phyloP scores from a whole-genome alignment of 495 filamentous ascomycete genomes.

The Trichoderma gamsii region DNA sequence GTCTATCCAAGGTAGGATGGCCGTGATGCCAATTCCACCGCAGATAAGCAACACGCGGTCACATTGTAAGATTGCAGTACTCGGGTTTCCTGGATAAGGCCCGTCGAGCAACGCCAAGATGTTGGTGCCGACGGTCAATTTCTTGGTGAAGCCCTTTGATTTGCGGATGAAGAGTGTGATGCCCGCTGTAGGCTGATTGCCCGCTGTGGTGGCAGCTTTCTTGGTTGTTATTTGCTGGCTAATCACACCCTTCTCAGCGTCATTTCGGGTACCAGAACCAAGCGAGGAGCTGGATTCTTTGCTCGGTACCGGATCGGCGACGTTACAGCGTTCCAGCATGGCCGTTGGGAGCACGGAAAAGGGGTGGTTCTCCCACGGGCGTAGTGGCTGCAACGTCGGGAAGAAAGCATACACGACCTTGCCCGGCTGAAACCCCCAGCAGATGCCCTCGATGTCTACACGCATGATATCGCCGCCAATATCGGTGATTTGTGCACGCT shows the following conservation, averaged over 20 bases:
- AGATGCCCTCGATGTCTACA: constrained; percentile 31
- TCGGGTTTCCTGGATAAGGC: constrained; percentile 23
- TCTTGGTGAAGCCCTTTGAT: constrained; percentile 26
- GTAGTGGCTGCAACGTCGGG: constrained; percentile 32
- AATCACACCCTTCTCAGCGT: neutral
- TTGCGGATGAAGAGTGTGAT: constrained; percentile 30
- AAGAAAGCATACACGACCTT: constrained; percentile 40
- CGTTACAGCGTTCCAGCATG: constrained; percentile 16
- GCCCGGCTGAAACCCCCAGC: constrained; percentile 26
- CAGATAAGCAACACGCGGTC: constrained; percentile 37
- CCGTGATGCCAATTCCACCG: constrained; percentile 42
- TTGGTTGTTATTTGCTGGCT: neutral
- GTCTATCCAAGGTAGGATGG: constrained; percentile 24
- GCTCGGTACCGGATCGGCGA: too few species aligned
- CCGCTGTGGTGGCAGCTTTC: neutral
- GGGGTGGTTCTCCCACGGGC: constrained; percentile 47
- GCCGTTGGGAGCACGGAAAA: constrained; percentile 36
- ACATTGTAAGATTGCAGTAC: constrained; percentile 17
- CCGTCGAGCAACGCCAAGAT: constrained; percentile 31
- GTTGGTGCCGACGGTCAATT: constrained; percentile 18
- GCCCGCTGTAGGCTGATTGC: constrained; percentile 17
- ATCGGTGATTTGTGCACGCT: constrained; percentile 28
- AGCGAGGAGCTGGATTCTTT: neutral
- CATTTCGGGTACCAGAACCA: neutral
- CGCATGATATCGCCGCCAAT: constrained; percentile 28